Evolutionary conservation across 441 rosid genomes (phyloP).

Genomic region (Pelargonium australe): DNA sequence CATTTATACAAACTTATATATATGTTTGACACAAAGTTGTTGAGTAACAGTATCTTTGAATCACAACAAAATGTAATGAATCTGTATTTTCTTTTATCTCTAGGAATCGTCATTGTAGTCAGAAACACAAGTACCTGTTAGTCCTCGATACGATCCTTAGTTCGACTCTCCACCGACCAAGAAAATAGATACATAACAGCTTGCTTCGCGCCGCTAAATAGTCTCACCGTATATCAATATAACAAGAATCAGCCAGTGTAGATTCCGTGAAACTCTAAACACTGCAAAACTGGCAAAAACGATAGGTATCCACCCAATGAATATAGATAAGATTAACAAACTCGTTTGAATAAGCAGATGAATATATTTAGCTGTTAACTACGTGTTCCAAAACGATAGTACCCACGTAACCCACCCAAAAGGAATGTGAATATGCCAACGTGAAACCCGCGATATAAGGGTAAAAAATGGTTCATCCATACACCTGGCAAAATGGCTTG

Average conservation of each 20-base stretch:
- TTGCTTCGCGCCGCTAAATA: no score
- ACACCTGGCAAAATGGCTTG: no score
- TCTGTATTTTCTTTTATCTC: no score
- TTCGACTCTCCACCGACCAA: background rate
- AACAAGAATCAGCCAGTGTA: constrained; percentile 4
- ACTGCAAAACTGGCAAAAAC: background rate
- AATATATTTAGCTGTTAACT: background rate
- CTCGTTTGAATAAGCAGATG: background rate
- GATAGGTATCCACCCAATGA: background rate
- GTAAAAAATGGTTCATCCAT: no score
- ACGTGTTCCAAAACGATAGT: background rate
- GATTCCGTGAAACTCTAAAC: background rate
- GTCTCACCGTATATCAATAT: constrained; percentile 17
- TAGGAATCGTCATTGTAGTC: no score
- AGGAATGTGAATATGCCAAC: background rate
- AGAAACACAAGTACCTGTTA: no score
- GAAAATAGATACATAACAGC: background rate
- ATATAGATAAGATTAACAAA: background rate
- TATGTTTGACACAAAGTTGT: no score
- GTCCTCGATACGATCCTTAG: background rate
- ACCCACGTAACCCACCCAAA: background rate
- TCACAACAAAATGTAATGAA: no score
- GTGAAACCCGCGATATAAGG: background rate
- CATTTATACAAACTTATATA: no score
- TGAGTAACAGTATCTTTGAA: no score